Percentiles rank a stretch among this genome's conserved stretches.
These are phyloP conservation scores for Rubia balearica DNA, from an alignment of 305 asterid genomes.

Conservation along the genomic window DNA sequence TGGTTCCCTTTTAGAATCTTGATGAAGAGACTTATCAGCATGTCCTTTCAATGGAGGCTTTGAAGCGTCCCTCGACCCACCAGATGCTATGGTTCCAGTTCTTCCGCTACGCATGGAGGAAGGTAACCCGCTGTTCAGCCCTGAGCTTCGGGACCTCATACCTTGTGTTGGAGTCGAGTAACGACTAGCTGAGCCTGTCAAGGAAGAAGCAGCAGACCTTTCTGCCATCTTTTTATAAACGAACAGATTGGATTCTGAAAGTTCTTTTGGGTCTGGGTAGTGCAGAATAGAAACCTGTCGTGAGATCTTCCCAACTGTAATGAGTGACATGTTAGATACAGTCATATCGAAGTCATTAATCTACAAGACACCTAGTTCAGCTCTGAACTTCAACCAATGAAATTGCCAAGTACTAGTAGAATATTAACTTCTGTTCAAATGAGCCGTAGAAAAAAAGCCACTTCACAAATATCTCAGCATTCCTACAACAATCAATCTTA, in stretches of 20 bases:
- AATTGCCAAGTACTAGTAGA: too few relatives aligned
- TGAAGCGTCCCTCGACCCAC: slow-evolving; percentile 30
- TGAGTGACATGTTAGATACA: slow-evolving; percentile 2
- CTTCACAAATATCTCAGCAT: background rate
- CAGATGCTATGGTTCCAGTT: slow-evolving; percentile 31
- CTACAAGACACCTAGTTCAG: too few relatives aligned
- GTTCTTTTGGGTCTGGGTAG: slow-evolving; percentile 64
- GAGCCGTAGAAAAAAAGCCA: background rate
- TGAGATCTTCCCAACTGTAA: slow-evolving; percentile 65
- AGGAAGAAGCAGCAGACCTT: slow-evolving; percentile 43
- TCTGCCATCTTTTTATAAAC: slow-evolving; percentile 29
- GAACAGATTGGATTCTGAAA: slow-evolving; percentile 27
- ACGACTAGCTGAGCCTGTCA: slow-evolving; percentile 41
- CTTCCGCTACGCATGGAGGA: slow-evolving; percentile 35
- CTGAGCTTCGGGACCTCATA: slow-evolving; percentile 29
- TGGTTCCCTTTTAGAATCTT: slow-evolving; percentile 42
- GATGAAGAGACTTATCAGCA: slow-evolving; percentile 25
- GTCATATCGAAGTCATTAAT: background rate
- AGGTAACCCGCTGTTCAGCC: slow-evolving; percentile 27
- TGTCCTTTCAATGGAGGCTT: slow-evolving; percentile 39
- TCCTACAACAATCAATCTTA: background rate
- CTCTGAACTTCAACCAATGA: too few relatives aligned
- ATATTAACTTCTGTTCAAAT: background rate
- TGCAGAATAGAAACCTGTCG: slow-evolving; percentile 50
- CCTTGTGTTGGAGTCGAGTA: slow-evolving; percentile 45